Base-by-base conservation (phyloP, 2,329 filamentous ascomycete species). In the Aureobasidium sp. region DNA sequence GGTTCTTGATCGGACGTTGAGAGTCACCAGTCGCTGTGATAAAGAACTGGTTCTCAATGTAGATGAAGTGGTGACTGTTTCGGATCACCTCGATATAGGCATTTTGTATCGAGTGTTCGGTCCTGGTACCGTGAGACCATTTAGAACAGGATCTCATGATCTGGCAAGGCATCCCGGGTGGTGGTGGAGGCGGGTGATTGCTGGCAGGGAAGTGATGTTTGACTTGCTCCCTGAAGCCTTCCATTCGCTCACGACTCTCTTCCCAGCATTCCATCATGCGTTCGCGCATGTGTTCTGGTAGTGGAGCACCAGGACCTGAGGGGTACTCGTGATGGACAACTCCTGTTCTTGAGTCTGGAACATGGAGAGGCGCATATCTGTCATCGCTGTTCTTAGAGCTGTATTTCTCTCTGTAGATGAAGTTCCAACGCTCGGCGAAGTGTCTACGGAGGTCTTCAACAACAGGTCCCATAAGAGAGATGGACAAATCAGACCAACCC, bases 401-500 rank as follows among this genome's bases (percentile, higher is more conserved):
- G 71, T 97, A 97, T 73, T 97, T 97, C 57, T 88, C 85, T 62
- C 85, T 81, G 66, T 85, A 96, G 66, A 97, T 92, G 71, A 90
- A 95, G 76, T 96, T 96, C 91, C 92, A 97, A 68, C 91, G 80
- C 70, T 96, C 88, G 1, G 85, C 81, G 68, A 97, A 96, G 72
- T 96, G 91, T 5, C 83, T 81, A 35, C 85, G 79, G 35, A 96
- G 78, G 72, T 89, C 91, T 65, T 87, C 79, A 0, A 93, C 86
- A 11, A 90, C 87, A 0, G 86, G 86, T 0, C 91, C 91, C 15
- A 81, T 81, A 62, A 96, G 73, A 67, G 85, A 91, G 61, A 97
- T 79, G 12, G 88, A 86, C 63, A 96, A 83, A 73, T 96, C 92
- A 15, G 89, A 90, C 92, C 92, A 96, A 22, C 91, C 91, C 91